Conservation (phyloP, 2,329 filamentous ascomycete species). For the Beauveria varroae region DNA sequence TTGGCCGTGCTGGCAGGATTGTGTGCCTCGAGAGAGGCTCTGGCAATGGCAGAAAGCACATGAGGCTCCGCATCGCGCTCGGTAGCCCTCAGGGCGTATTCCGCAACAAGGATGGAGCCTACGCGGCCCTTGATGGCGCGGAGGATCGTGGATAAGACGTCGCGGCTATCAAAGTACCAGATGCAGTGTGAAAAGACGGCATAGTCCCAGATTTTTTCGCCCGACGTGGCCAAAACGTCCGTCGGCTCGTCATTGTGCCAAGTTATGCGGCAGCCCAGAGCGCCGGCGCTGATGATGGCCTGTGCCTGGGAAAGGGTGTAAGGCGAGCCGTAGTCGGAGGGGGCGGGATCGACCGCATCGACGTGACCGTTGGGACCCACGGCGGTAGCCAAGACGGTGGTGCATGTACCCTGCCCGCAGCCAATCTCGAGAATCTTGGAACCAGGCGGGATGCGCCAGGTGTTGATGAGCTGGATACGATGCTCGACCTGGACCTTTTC, state of each 20-base stretch:
- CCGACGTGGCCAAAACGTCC: slow-evolving; percentile 25
- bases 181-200: slow-evolving; percentile 43
- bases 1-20: slow-evolving; percentile 33
- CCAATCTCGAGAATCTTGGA: slow-evolving; percentile 47
- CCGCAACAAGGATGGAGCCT: slow-evolving; percentile 18
- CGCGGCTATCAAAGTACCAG: slow-evolving; percentile 43
- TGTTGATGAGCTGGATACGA: slow-evolving; percentile 27
- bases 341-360: slow-evolving; percentile 45
- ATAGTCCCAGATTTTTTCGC: slow-evolving; percentile 30
- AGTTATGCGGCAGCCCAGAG: slow-evolving; percentile 33
- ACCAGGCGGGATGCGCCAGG: slow-evolving; percentile 30
- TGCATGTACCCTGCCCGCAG: slow-evolving; percentile 53
- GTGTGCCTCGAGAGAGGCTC: slow-evolving; percentile 35
- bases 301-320: slow-evolving; percentile 44
- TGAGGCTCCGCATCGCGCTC: slow-evolving; percentile 35
- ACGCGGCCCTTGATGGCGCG: slow-evolving; percentile 17
- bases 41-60: slow-evolving; percentile 41
- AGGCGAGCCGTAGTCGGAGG: slow-evolving; percentile 41
- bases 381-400: slow-evolving; percentile 42
- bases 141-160: slow-evolving; percentile 19
- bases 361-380: slow-evolving; percentile 37
- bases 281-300: slow-evolving; percentile 30
- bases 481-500: slow-evolving; percentile 24
- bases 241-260: slow-evolving; percentile 33
- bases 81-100: slow-evolving; percentile 27